Base-by-base conservation (phyloP, 2,329 filamentous ascomycete genomes). In the Aureobasidium subglaciale region DNA sequence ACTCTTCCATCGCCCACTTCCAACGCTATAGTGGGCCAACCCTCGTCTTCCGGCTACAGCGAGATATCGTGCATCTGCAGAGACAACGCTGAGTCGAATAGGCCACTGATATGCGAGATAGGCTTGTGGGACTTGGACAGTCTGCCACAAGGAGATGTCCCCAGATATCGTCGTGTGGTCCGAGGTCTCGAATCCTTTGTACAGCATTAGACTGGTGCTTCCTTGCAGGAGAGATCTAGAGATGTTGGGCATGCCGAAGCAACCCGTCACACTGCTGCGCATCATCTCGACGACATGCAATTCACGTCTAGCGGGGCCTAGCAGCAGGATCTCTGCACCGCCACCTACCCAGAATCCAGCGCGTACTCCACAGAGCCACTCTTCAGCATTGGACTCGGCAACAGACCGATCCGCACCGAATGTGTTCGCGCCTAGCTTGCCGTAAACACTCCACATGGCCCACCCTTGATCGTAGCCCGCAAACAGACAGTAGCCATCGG, bases 381-480 rank as follows among this genome's bases (percentile, higher is more conserved):
- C 79, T 66, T 99, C 92, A 25, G 79, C 80, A 64, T 93, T 92
- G 6, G 74, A 73, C 46, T 79, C 73, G 2, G 85, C 83, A 34
- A 90, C 75, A 2, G 74, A 71, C 24, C 77, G 75, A 63, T 95
- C 88, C 11, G 82, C 78, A 6, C 80, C 78, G 68, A 97, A 97
- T 66, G 89, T 96, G 63, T 84, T 89, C 55, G 87, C 90, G 13
- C 90, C 86, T 2, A 86, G 80, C 70, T 96, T 96, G 30, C 93
- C 93, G 70, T 95, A 99, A 34, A 97, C 93, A 68, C 92, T 97
- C 92, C 92, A 99, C 43, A 85, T 92, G 4, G 88, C 87, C 93
- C 93, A 99, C 0, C 93, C 95, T 57, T 86, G 84, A 64, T 93
- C 86, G 66, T 92, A 97, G 1, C 92, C 93, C 40, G 87, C 90